A percentile compares a stretch with the other conserved stretches of the same genome.
Conservation (phyloP, 805 yeast genomes). For the Ogataea pignaliae region DNA sequence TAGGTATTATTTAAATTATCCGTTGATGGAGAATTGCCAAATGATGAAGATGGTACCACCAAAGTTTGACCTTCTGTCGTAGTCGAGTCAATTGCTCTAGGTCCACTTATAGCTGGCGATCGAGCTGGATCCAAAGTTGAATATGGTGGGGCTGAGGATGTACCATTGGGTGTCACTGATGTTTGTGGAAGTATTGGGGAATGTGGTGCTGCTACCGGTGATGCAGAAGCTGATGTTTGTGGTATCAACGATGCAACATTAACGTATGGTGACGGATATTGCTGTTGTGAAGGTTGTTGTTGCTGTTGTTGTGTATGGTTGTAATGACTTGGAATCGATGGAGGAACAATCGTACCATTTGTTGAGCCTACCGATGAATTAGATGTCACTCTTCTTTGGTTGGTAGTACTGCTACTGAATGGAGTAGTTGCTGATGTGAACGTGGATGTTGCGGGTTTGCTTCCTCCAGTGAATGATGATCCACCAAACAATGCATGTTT, state of each 20-base stretch:
- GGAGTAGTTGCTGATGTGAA: background rate
- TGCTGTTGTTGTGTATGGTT: background rate
- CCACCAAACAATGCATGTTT: conserved; percentile 60
- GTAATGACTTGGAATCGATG: background rate
- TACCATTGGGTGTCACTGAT: too few species aligned
- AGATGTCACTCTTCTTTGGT: background rate
- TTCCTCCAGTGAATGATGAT: background rate
- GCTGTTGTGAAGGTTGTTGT: background rate
- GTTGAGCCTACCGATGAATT: background rate
- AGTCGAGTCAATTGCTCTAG: conserved; percentile 18
- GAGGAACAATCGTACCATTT: background rate
- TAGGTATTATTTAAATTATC: background rate
- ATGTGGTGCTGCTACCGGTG: conserved; percentile 1
- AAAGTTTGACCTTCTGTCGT: background rate
- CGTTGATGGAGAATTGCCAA: background rate
- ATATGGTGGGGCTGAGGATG: conserved; percentile 16
- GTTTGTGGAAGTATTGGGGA: background rate
- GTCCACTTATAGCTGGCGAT: conserved; percentile 18
- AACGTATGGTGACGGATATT: background rate
- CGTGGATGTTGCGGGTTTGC: background rate
- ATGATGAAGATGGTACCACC: too few species aligned
- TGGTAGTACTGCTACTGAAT: background rate
- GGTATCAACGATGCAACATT: background rate
- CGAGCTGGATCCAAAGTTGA: conserved; percentile 25
- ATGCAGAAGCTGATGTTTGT: background rate